Evolutionary conservation across 768 basidiomycete genomes (phyloP).

Genomic region (Lyophyllum semitale): DNA sequence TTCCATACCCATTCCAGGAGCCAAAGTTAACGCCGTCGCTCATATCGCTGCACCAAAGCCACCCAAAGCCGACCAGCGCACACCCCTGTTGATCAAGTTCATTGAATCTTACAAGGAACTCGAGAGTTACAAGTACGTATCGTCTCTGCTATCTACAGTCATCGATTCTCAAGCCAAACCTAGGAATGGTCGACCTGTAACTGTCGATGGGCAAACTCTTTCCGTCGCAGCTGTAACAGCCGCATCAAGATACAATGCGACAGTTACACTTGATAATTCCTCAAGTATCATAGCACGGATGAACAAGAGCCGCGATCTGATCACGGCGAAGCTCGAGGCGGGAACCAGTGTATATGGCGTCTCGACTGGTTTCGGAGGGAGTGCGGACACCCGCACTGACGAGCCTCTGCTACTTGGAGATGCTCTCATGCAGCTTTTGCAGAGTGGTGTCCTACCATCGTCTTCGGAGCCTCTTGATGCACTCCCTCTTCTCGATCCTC

Average conservation of each 20-base stretch:
- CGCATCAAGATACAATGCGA: conserved; percentile 61
- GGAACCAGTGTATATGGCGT: conserved; percentile 82
- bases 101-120: conserved; percentile 62
- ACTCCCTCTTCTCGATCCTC: conserved; percentile 72
- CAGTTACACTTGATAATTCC: conserved; percentile 52
- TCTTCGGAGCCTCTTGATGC: conserved; percentile 45
- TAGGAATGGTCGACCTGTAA: conserved; percentile 64
- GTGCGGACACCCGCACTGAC: conserved; percentile 82
- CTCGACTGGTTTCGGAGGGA: conserved; percentile 85
- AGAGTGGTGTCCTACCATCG: conserved; percentile 72
- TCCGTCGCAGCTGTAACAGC: conserved; percentile 81
- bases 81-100: conserved; percentile 55
- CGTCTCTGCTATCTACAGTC: not conserved
- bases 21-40: conserved; percentile 21
- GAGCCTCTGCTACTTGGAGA: conserved; percentile 72
- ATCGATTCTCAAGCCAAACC: conserved; percentile 1
- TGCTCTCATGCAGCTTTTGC: conserved; percentile 86
- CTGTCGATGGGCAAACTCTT: conserved; percentile 69
- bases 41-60: conserved; percentile 18
- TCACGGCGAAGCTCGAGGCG: conserved; percentile 65
- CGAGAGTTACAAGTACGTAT: conserved; percentile 59
- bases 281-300: conserved; percentile 52
- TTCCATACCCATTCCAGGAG: conserved; percentile 24
- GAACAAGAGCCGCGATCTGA: conserved; percentile 61
- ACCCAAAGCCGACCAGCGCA: conserved; percentile 16